Percentiles rank a stretch among this genome's conserved stretches.
Conservation (phyloP, 108 stramenopile species). For the Cyclotella atomus region DNA sequence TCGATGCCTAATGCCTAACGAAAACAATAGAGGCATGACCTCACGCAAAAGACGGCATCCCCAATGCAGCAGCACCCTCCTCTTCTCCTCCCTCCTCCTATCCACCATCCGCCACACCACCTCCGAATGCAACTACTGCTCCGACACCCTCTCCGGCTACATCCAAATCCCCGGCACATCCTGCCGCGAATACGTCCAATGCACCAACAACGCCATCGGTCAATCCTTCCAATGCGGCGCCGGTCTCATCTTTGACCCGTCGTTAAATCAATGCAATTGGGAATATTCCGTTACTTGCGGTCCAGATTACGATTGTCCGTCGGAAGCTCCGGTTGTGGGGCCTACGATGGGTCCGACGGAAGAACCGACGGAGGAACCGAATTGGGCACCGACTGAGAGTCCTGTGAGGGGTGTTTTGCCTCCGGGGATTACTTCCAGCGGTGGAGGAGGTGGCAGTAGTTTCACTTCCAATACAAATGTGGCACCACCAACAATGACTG, state of each 20-base stretch:
- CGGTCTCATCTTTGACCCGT: constrained; percentile 9
- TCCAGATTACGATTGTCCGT: constrained; percentile 18
- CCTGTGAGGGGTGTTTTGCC: background rate
- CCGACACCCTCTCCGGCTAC: constrained; percentile 1
- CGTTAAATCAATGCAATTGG: constrained; percentile 25
- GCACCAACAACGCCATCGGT: background rate
- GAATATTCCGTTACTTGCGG: constrained; percentile 12
- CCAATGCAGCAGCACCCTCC: too few species aligned
- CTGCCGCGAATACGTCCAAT: constrained; percentile 16
- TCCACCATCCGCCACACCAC: background rate
- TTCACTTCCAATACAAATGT: background rate
- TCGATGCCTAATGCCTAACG: too few species aligned
- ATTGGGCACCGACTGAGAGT: background rate
- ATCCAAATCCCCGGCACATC: constrained; percentile 17
- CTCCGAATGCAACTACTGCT: constrained; percentile 18
- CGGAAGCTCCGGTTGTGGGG: background rate
- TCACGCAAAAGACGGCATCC: too few species aligned
- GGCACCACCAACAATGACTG: background rate
- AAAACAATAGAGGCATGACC: too few species aligned
- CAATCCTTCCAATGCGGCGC: constrained; percentile 9
- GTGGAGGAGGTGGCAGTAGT: background rate
- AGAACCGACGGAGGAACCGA: background rate
- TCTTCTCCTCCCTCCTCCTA: background rate
- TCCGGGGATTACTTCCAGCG: background rate
- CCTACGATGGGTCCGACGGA: background rate